Percentiles rank a stretch among this genome's conserved stretches.
phyloP scores from a whole-genome alignment of 108 stramenopile species.

The Nitzschia sp. region DNA sequence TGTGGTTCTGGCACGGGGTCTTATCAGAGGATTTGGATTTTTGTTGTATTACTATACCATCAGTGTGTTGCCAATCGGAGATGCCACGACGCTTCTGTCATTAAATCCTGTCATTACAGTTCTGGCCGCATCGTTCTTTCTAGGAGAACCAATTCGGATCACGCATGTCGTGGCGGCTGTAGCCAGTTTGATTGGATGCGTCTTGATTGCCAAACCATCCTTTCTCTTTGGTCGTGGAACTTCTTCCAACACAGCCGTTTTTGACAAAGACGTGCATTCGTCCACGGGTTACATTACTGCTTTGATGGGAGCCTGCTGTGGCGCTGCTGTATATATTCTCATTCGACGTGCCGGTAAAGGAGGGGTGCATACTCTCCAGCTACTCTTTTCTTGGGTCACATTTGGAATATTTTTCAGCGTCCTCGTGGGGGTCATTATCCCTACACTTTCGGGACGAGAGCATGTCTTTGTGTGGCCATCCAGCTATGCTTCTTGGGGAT shows the following conservation, averaged over 20 bases:
- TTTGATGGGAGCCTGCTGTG: conserved; percentile 29
- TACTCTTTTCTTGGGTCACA: conserved; percentile 41
- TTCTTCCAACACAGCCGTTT: no score
- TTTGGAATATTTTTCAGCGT: conserved; percentile 47
- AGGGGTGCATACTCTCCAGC: conserved; percentile 49
- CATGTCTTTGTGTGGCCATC: conserved; percentile 37
- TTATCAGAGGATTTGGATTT: conserved; percentile 47
- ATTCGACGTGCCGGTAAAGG: conserved; percentile 50
- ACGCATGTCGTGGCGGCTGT: conserved; percentile 32
- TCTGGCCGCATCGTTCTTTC: conserved; percentile 32
- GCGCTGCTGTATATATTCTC: conserved; percentile 34
- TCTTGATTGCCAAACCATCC: conserved; percentile 41
- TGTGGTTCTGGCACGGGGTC: conserved; percentile 24
- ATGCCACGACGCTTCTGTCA: conserved; percentile 46
- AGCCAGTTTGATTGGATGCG: conserved; percentile 30
- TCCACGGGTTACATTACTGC: conserved; percentile 48
- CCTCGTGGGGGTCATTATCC: conserved; percentile 17
- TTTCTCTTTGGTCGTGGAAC: conserved; percentile 46
- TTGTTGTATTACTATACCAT: conserved; percentile 38
- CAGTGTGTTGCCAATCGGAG: conserved; percentile 45
- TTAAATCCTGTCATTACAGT: conserved; percentile 54
- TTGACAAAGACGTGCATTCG: neutral
- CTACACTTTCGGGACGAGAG: neutral
- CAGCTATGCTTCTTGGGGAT: conserved; percentile 17
- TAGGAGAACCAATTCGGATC: conserved; percentile 32